A percentile compares a stretch with the other conserved stretches of the same genome.
These are phyloP conservation scores for Knoxia roxburghii DNA, from an alignment of 257 asterid genomes.

Conservation along the genomic window DNA sequence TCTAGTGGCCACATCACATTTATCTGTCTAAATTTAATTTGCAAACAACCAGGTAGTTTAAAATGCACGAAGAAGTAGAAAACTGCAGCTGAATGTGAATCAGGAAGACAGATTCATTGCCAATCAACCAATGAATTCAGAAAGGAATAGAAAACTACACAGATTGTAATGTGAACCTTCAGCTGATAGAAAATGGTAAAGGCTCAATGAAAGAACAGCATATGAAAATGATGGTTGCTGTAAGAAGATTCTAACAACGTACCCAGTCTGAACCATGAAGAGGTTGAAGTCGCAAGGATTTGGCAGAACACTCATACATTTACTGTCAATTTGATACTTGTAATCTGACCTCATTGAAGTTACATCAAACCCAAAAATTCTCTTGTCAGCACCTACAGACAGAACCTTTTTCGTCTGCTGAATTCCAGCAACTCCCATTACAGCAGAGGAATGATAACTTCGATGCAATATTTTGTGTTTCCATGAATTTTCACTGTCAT, in stretches of 20 bases:
- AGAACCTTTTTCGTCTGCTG: constrained; percentile 63
- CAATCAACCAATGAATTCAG: neutral
- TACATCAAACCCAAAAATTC: constrained; percentile 62
- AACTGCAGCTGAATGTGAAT: neutral
- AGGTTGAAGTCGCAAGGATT: constrained; percentile 90
- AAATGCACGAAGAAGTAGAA: neutral
- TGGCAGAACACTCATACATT: constrained; percentile 90
- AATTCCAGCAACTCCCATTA: constrained; percentile 91
- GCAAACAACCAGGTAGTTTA: neutral
- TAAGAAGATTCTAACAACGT: neutral
- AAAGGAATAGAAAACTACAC: neutral
- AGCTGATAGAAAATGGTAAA: neutral
- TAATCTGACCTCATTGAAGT: constrained; percentile 48
- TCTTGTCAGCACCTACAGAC: constrained; percentile 85
- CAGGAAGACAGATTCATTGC: neutral
- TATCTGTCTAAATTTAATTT: neutral
- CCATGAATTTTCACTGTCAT: constrained; percentile 60
- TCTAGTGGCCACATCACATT: neutral
- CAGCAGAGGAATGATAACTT: constrained; percentile 71
- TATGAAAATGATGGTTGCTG: neutral
- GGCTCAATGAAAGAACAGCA: neutral
- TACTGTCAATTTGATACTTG: constrained; percentile 72
- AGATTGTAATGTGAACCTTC: neutral
- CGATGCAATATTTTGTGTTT: constrained; percentile 55
- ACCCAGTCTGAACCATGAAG: constrained; percentile 96